phyloP scores from a whole-genome alignment of 208 protist genomes.

The Naegleria fowleri region DNA sequence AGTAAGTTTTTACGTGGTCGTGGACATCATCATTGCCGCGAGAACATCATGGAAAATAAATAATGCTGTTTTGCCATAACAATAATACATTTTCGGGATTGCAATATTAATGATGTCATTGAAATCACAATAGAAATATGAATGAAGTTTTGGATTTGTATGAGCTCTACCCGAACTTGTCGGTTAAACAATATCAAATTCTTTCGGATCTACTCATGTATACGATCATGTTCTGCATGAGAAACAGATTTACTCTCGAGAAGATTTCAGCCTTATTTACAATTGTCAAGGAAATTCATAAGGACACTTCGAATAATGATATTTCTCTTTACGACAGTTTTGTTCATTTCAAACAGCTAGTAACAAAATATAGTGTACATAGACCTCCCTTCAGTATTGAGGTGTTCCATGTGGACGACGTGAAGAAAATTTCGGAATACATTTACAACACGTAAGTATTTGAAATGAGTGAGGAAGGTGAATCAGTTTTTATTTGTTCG shows the following conservation, averaged over 20 bases:
- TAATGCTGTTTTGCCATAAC: no score
- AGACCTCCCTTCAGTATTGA: conserved; percentile 72
- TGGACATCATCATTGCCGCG: no score
- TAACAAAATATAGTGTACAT: conserved; percentile 68
- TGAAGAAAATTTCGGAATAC: conserved; percentile 73
- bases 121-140: neutral
- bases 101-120: no score
- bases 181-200: neutral
- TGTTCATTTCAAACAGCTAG: conserved; percentile 45
- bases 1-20: no score
- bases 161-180: neutral
- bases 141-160: neutral
- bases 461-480: no score
- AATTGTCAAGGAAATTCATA: conserved; percentile 4
- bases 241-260: neutral
- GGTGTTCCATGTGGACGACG: conserved; percentile 68
- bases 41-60: no score
- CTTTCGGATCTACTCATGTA: neutral
- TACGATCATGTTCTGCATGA: neutral
- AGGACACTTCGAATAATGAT: neutral
- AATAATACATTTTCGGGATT: no score
- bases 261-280: conserved; percentile 13
- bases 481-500: neutral
- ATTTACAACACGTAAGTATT: conserved; percentile 69
- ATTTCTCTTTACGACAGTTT: conserved; percentile 4